These are phyloP conservation scores for Talaromyces sp. DNA, from an alignment of 2,329 filamentous ascomycete genomes.

Conservation along the genomic window DNA sequence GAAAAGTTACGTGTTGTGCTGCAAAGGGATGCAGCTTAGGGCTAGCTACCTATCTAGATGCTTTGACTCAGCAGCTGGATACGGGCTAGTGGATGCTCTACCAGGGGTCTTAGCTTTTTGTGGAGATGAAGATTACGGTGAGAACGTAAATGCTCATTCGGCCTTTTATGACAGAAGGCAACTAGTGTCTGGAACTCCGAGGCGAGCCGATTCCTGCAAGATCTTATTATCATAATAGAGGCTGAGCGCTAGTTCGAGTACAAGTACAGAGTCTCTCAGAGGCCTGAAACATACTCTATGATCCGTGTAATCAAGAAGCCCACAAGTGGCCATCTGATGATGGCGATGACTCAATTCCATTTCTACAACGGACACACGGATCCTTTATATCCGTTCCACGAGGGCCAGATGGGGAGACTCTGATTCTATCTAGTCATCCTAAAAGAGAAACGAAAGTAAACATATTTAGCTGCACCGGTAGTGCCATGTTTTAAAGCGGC, in stretches of 20 bases:
- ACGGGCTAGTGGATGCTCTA: slow-evolving; percentile 4
- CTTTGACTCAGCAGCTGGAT: neutral
- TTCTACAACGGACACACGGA: neutral
- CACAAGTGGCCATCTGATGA: neutral
- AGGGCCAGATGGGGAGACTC: neutral
- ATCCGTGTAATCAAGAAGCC: neutral
- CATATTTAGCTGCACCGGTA: neutral
- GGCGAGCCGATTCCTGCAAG: neutral
- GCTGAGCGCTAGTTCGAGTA: neutral
- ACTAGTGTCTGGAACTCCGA: neutral
- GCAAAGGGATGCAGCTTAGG: slow-evolving; percentile 9
- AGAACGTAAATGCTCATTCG: neutral
- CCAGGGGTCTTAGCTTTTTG: neutral
- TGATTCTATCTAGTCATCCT: too few species aligned
- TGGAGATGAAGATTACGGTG: neutral
- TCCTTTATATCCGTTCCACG: neutral
- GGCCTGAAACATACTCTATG: neutral
- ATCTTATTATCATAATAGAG: neutral
- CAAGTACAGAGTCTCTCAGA: neutral
- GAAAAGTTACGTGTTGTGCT: neutral
- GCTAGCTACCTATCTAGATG: neutral
- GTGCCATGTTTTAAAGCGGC: neutral
- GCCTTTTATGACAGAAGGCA: neutral
- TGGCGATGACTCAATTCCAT: neutral
- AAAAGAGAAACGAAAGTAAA: neutral